Conservation (phyloP, 176 grass and related monocot species). For the Pharus latifolius region DNA sequence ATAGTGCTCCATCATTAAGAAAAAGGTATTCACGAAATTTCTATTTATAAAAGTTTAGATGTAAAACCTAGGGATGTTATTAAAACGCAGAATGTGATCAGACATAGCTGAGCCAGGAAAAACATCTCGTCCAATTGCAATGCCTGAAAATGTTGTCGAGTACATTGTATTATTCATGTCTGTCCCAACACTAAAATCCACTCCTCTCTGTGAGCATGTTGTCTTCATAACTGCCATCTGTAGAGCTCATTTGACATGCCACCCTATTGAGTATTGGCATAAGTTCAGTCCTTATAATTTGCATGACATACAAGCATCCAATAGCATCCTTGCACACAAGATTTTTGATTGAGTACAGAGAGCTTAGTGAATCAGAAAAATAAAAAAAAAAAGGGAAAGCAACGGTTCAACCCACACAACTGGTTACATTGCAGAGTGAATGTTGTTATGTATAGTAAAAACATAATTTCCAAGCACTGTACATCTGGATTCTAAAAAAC, state of each 20-base stretch:
- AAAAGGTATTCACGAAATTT: background rate
- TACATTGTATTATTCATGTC: background rate
- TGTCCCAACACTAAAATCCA: background rate
- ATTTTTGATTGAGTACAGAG: background rate
- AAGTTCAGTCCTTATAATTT: no score
- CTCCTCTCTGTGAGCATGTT: background rate
- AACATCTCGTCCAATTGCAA: conserved; percentile 99
- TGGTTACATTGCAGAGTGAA: no score
- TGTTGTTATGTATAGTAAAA: background rate
- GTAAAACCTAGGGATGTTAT: conserved; percentile 88
- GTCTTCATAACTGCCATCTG: conserved; percentile 99
- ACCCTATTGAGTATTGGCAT: conserved; percentile 40
- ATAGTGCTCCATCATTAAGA: background rate
- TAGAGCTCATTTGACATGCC: conserved; percentile 99
- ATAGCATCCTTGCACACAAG: background rate
- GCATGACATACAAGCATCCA: no score
- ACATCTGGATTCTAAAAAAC: no score
- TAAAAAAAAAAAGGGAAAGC: background rate
- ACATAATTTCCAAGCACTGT: no score
- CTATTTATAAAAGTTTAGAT: background rate
- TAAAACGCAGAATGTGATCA: conserved; percentile 93
- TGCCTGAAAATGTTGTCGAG: conserved; percentile 40
- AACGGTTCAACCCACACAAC: no score
- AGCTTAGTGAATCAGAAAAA: background rate
- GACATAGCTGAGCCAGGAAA: conserved; percentile 96